These are phyloP conservation scores for Acanthamoeba comandoni DNA, from an alignment of 208 protist species.

Conservation along the genomic window DNA sequence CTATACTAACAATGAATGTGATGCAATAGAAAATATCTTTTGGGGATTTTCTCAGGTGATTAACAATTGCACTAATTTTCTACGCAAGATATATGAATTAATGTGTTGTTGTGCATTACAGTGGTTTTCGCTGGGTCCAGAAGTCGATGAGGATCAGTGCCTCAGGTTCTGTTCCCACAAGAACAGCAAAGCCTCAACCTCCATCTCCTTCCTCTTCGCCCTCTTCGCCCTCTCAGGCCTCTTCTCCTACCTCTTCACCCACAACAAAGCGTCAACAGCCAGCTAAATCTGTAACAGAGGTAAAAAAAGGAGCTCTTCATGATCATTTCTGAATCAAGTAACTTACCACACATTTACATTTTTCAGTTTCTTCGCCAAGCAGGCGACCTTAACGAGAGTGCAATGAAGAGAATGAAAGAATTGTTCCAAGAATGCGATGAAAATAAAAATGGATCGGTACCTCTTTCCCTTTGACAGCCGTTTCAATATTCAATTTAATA, in stretches of 20 bases:
- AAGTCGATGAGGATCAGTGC: conserved; percentile 49
- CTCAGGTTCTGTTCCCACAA: conserved; percentile 7
- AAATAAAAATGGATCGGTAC: conserved; percentile 40
- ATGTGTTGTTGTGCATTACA: background rate
- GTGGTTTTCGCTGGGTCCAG: conserved; percentile 51
- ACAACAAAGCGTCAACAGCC: background rate
- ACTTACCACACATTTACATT: background rate
- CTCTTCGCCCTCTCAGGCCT: background rate
- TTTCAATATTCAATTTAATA: background rate
- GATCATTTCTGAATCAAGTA: background rate
- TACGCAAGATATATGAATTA: no score
- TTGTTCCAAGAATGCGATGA: conserved; percentile 67
- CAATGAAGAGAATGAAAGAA: conserved; percentile 44
- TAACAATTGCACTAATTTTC: no score
- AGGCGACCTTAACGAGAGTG: conserved; percentile 24
- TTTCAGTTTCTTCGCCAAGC: conserved; percentile 24
- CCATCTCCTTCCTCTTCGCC: background rate
- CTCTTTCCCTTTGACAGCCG: background rate
- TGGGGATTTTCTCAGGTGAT: conserved; percentile 66
- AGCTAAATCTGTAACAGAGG: conserved; percentile 7
- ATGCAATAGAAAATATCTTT: conserved; percentile 32
- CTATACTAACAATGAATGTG: no score
- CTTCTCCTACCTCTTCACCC: background rate
- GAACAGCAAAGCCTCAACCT: background rate
- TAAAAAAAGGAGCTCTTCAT: background rate